Conservation (phyloP, 2,329 filamentous ascomycete genomes). For the Neopestalotiopsis rosae region DNA sequence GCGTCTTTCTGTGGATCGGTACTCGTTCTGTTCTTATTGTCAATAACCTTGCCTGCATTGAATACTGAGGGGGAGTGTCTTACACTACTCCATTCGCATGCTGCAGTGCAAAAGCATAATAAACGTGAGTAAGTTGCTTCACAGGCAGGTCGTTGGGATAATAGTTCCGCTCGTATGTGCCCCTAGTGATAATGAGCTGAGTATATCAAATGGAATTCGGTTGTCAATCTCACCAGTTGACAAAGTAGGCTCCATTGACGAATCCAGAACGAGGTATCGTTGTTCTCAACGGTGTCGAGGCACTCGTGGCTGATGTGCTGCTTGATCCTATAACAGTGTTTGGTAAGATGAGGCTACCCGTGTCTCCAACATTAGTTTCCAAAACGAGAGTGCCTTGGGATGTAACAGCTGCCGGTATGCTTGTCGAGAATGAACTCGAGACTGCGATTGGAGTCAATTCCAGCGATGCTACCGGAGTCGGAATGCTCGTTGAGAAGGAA, state of each 20-base stretch:
- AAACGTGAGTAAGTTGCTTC: background rate
- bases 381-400: background rate
- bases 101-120: conserved; percentile 6
- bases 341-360: no score
- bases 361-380: background rate
- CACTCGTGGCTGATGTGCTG: background rate
- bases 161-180: background rate
- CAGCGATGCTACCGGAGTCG: background rate
- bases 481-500: background rate
- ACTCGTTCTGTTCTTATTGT: background rate
- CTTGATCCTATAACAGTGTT: background rate
- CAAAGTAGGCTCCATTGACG: conserved; percentile 9
- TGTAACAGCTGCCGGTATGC: background rate
- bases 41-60: background rate
- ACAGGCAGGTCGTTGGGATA: conserved; percentile 8
- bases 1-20: conserved; percentile 5
- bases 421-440: background rate
- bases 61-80: background rate
- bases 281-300: background rate
- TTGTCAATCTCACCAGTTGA: background rate
- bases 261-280: background rate
- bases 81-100: background rate
- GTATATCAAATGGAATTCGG: background rate
- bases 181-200: background rate
- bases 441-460: background rate